Conservation (phyloP, 2,329 filamentous ascomycete genomes). For the Nothopassalora personata region DNA sequence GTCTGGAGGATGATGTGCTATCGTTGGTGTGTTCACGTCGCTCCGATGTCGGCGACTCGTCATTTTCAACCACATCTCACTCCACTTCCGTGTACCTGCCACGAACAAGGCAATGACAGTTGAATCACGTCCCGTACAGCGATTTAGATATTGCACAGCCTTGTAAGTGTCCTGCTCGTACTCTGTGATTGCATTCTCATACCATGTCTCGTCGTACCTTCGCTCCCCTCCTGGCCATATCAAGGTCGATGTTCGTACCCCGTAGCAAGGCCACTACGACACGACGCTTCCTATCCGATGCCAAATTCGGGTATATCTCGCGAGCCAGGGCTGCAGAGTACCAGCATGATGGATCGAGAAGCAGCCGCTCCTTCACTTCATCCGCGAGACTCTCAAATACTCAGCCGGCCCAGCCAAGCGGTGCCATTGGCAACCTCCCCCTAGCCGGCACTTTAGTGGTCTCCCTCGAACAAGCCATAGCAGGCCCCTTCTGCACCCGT, state of each 20-base stretch:
- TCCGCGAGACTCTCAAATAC: neutral
- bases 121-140: neutral
- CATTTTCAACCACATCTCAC: neutral
- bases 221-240: neutral
- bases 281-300: too few relatives aligned
- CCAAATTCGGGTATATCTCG: too few relatives aligned
- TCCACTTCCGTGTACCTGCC: neutral
- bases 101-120: neutral
- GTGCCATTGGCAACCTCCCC: conserved; percentile 13
- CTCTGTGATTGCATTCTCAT: neutral
- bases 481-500: conserved; percentile 32
- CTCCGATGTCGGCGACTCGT: neutral
- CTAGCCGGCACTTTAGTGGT: conserved; percentile 24
- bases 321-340: neutral
- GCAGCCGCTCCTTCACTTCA: neutral
- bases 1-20: neutral
- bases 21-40: neutral
- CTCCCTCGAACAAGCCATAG: conserved; percentile 28
- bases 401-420: neutral
- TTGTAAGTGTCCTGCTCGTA: neutral
- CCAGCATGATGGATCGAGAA: neutral
- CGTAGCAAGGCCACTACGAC: too few relatives aligned
- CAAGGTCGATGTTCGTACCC: too few relatives aligned
- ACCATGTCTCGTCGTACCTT: neutral
- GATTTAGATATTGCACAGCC: neutral